Percentiles rank a stretch among this genome's conserved stretches.
These are phyloP conservation scores for Mortierella sp. DNA, from an alignment of 371 early-diverging fungal genomes.

Conservation along the genomic window DNA sequence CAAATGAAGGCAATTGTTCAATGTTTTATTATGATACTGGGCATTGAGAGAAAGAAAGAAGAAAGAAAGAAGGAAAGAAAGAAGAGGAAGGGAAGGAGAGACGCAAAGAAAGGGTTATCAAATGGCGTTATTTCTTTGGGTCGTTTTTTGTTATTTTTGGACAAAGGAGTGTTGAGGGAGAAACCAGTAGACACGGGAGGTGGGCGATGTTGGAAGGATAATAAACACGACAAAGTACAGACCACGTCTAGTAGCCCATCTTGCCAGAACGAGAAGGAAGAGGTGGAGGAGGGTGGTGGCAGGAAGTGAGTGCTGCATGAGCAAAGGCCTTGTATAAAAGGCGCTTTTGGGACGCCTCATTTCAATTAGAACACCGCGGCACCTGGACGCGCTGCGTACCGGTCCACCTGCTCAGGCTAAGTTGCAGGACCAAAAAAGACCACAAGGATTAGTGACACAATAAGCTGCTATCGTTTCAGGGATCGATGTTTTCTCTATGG, in stretches of 20 bases:
- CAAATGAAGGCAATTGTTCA: not conserved
- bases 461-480: not conserved
- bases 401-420: constrained; percentile 40
- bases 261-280: not conserved
- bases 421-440: not conserved
- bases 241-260: not conserved
- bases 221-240: not conserved
- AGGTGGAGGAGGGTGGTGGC: not conserved
- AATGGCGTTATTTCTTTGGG: constrained; percentile 8
- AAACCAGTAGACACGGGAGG: not conserved
- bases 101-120: constrained; percentile 12
- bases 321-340: not conserved
- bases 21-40: not conserved
- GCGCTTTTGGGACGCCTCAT: not conserved
- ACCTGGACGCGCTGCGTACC: constrained; percentile 39
- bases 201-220: not conserved
- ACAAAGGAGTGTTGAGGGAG: not conserved
- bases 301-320: no score
- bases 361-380: constrained; percentile 20
- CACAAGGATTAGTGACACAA: not conserved
- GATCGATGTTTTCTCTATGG: not conserved
- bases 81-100: not conserved
- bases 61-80: not conserved
- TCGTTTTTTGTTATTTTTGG: not conserved
- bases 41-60: not conserved